Base-by-base conservation (phyloP, 306 rosid genomes). In the Betula pendula region DNA sequence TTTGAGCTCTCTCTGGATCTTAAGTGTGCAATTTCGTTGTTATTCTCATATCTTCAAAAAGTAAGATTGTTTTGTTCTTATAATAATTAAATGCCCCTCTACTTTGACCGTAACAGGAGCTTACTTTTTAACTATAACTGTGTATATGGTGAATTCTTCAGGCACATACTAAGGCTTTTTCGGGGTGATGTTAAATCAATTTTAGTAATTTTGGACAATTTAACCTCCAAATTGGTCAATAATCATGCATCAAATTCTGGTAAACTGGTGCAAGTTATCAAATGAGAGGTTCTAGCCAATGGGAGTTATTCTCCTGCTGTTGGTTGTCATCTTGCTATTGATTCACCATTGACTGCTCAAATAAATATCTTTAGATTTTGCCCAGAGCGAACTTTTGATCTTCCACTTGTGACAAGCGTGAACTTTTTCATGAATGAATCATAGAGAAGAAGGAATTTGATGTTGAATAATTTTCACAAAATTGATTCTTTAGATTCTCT, bases 401-500 rank as follows among this genome's bases (percentile, higher is more conserved):
- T 35, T 74, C 53, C 44, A 59, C 27, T 58, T 58, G 25, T 60
- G 43, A 60, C 6, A 15, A 27, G 33, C 1, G 1, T 60, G 27
- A 25, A 27, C 27, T 29, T 27, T 14, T 29, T 25, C 27, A 7
- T 27, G 42, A 60, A 60, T 60, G 68, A 15, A 12, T 14, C 20
- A 29, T 15, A 60, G 42, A 15, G 42, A 7, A 6, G 43, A 17
- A 29, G 33, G 33, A 29, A 29, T 25, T 60, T 60, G n/a, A 16
- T 35, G 0, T 63, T 71, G 75, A 62, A 65, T 42, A 60, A 5
- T 13, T 60, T 4, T n/a, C 49, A 42, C 11, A 72, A 49, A 80
- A 72, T 43, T 82, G 59, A 80, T 24, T 80, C 62, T 38, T 55
- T 50, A 73, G 80, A 9, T 56, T 71, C 71, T 86, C 70, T 50